Evolutionary conservation across 1,284 basidiomycete genomes (phyloP), one percentile per base, ranked within the genome.

Genomic region (Fistulinella staudtii): DNA sequence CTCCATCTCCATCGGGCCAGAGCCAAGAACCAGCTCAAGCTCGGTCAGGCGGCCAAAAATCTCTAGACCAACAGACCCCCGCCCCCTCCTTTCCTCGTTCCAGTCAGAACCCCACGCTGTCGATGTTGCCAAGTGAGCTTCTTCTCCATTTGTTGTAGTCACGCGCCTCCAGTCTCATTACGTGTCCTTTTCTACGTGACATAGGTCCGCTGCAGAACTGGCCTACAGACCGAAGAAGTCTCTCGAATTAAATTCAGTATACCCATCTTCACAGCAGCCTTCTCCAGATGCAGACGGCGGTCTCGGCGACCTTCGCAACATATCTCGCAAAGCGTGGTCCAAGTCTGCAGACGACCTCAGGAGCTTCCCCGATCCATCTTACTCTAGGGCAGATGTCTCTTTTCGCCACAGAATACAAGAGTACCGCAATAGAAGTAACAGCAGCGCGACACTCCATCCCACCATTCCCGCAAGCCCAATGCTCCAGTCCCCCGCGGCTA

Each of bases 51-150:
- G 83, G 49, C 81, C 79, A 43, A 88, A 86, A 71, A 89, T 89
- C 29, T 89, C 87, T 24, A 80, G 80, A 41, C 86, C 86, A 3
- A 87, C 85, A 1, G 86, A 89, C 57, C 86, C 85, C 9, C 69
- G 86, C 15, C 86, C 85, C 8, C 81, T 89, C 42, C 63, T 82
- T 48, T 74, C 76, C 49, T 68, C 66, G 20, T 75, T 76, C 55
- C 54, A 62, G 48, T 49, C 54, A 15, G 56, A 66, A 62, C 54
- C 58, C 11, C 62, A 51, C 52, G 53, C 64, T 21, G 63, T 64
- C 17, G 68, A 68, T 44, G 72, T 67, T 29, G 75, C 76, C 60
- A 75, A 69, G 79, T 79, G 58, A 64, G 75, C 24, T 70, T 1
- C 27, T 31, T 41, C 25, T 39, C 22, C 49, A 27, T 36, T 43